Evolutionary conservation across 2,329 filamentous ascomycete genomes (phyloP), one percentile per base, ranked within the genome.

Genomic region (Elsinoe batatas): DNA sequence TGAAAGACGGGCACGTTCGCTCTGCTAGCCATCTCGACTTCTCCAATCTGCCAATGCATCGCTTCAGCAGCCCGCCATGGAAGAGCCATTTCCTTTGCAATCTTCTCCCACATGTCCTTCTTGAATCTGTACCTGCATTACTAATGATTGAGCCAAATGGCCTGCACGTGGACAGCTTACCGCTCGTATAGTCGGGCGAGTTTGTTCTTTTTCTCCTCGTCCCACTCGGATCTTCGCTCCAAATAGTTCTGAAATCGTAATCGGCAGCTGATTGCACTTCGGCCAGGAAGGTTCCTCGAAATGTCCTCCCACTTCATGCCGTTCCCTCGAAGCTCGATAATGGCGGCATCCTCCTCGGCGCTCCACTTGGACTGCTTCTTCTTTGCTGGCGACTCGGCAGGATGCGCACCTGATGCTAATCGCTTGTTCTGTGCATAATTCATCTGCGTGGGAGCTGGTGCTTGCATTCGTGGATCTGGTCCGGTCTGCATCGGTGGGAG

Each of bases 231-330:
- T 57, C 90, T 80, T 65, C 90, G 81, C 71, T 98, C 93, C 54
- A 96, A 81, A 68, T 97, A 97, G 69, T 98, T 98, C 66, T 97
- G 91, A 70, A 96, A 97, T 67, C 95, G 90, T 53, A 97, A 78
- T 42, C 91, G 84, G 71, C 91, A 97, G 64, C 90, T 95, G 65
- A 96, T 96, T 57, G 90, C 85, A 71, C 90, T 96, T 63, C 93
- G 82, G 59, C 91, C 91, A 2, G 90, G 91, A 50, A 97, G 75
- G 55, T 85, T 82, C 74, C 91, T 94, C 59, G 89, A 94, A 64
- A 97, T 96, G 70, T 97, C 91, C 68, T 97, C 91, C 93, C 91
- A 97, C 69, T 97, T 97, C 89, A 96, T 95, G 7, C 88, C 88
- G 63, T 84, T 84, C 36, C 89, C 88, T 57, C 91, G 83, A 59